phyloP scores from a whole-genome alignment of 495 filamentous ascomycete species.

The Pyronema omphalodes region DNA sequence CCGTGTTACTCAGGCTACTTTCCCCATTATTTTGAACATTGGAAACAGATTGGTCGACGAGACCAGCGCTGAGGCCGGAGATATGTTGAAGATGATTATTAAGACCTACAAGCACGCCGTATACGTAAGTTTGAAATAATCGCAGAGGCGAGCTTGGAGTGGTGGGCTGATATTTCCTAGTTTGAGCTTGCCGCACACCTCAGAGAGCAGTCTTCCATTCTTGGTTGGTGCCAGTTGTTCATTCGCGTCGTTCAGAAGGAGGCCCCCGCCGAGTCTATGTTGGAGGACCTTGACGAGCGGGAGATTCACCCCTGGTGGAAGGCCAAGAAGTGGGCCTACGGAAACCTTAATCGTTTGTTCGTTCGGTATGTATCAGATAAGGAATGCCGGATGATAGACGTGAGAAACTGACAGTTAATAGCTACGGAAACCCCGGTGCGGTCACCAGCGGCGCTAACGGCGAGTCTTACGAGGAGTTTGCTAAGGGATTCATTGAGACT shows the following conservation, averaged over 20 bases:
- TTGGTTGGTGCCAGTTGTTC: constrained; percentile 91
- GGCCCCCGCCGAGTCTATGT: constrained; percentile 56
- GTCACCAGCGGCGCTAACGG: constrained; percentile 43
- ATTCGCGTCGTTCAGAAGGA: constrained; percentile 72
- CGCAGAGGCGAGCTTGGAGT: neutral
- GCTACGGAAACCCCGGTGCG: constrained; percentile 70
- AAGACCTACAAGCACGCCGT: constrained; percentile 96
- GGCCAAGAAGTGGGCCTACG: constrained; percentile 98
- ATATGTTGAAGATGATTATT: constrained; percentile 86
- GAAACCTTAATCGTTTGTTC: constrained; percentile 87
- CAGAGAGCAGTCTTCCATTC: constrained; percentile 59
- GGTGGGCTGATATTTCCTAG: constrained; percentile 28
- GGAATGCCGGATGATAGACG: neutral
- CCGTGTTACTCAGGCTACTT: constrained; percentile 76
- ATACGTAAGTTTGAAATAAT: constrained; percentile 46
- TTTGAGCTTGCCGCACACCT: constrained; percentile 70
- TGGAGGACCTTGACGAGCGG: constrained; percentile 67
- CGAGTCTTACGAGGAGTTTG: constrained; percentile 55
- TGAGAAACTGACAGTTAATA: constrained; percentile 21
- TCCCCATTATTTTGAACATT: constrained; percentile 76
- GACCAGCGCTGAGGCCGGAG: constrained; percentile 76
- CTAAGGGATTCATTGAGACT: constrained; percentile 73
- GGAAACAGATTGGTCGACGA: constrained; percentile 77
- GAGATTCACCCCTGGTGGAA: constrained; percentile 98
- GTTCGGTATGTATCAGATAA: constrained; percentile 44